Evolutionary conservation across 2,329 filamentous ascomycete genomes (phyloP), one percentile per base, ranked within the genome.

Genomic region (Setomelanomma holmii): DNA sequence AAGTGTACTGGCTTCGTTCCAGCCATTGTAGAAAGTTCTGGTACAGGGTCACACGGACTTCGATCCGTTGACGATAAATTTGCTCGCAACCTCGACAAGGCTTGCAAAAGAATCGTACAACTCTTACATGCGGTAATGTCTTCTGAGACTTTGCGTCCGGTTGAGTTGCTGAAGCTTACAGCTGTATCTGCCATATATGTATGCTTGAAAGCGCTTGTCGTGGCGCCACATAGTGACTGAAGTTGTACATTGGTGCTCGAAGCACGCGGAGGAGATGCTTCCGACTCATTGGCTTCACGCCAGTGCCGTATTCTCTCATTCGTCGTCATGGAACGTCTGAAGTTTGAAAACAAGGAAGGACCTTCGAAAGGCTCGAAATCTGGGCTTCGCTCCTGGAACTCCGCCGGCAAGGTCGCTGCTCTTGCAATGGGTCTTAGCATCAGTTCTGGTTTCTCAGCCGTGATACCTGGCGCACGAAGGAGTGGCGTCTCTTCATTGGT

Each of bases 381-480:
- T 48, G 24, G 17, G 56, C 52, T 27, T 45, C 22, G n/a, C 49
- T 34, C 5, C 2, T 23, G 40, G 1, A 47, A 40, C 19, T 60
- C 48, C 2, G 44, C 30, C 38, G 69, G 68, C 33, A 64, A 53
- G 12, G 63, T 73, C 2, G 61, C 34, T 6, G 66, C 57, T 57
- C 67, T 61, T 7, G 55, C 49, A 11, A 66, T 34, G 1, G 64
- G 56, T 30, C 49, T 58, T 10, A 59, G 24, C 8, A 53, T 40
- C 8, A 56, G 53, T n/a, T 58, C 54, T 3, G 53, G 49, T 4
- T 40, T 49, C 10, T 55, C 34, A 8, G 42, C 55, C 1, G 61
- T 51, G 14, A 72, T 66, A 4, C 69, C 69, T 1, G 71, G 69
- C 22, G 71, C 68, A 10, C 63, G 59, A 19, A 67, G 56, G 4